phyloP scores from a whole-genome alignment of 805 yeast genomes.

The Saccharomycopsis sp. region DNA sequence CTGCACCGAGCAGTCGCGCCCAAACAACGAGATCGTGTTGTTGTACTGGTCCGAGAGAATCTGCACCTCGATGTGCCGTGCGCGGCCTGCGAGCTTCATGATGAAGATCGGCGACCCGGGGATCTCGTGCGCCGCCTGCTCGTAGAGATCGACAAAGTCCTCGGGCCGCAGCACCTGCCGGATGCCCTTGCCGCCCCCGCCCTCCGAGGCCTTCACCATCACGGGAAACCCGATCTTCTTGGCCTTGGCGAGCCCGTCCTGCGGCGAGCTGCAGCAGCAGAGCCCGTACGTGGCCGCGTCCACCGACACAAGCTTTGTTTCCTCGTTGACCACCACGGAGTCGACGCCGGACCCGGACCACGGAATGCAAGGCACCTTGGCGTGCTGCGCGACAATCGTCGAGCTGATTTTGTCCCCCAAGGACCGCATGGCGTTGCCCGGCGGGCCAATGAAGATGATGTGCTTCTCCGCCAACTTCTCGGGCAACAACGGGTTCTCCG shows the following conservation, averaged over 20 bases:
- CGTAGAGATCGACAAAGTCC: conserved; percentile 68
- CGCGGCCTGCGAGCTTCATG: conserved; percentile 95
- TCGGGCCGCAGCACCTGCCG: conserved; percentile 86
- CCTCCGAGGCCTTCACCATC: conserved; percentile 99
- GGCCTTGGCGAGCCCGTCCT: conserved; percentile 85
- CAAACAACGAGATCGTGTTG: conserved; percentile 92
- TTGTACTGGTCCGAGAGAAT: conserved; percentile 97
- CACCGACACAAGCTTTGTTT: conserved; percentile 81
- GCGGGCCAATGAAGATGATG: conserved; percentile 95
- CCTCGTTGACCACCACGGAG: conserved; percentile 60
- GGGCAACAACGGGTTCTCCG: conserved; percentile 95
- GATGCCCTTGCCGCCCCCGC: conserved; percentile 99
- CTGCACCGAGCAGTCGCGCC: conserved; percentile 99
- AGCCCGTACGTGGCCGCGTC: conserved; percentile 72
- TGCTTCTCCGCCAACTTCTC: conserved; percentile 87
- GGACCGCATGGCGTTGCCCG: conserved; percentile 99
- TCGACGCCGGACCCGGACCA: conserved; percentile 99
- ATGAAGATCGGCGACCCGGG: conserved; percentile 99
- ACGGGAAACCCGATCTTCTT: conserved; percentile 91
- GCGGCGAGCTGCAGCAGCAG: conserved; percentile 84
- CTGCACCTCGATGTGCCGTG: conserved; percentile 98
- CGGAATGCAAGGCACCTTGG: conserved; percentile 96
- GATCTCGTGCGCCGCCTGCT: conserved; percentile 94
- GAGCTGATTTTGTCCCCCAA: conserved; percentile 97
- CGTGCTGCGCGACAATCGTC: conserved; percentile 98